A percentile compares a stretch with the other conserved stretches of the same genome.
Evolutionary conservation across 768 basidiomycete genomes (phyloP).

Genomic region (Leccinum aurantiacum): DNA sequence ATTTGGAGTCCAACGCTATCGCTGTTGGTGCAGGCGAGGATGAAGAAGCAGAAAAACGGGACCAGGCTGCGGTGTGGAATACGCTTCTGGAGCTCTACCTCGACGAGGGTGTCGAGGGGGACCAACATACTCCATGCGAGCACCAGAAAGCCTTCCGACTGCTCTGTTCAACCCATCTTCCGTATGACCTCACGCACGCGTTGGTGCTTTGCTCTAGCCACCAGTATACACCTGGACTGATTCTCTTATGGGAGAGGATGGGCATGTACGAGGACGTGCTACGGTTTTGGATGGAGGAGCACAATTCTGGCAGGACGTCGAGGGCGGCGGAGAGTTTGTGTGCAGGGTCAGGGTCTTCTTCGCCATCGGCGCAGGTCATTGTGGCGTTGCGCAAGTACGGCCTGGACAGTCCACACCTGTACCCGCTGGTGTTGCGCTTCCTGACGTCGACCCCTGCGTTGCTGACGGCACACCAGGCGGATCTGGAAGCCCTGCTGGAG

Average conservation of each 20-base stretch:
- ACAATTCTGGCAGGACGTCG: constrained; percentile 27
- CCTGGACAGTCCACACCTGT: constrained; percentile 66
- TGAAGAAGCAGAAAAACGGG: constrained; percentile 53
- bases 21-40: constrained; percentile 33
- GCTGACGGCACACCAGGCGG: constrained; percentile 65
- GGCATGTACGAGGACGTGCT: constrained; percentile 97
- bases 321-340: neutral
- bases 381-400: constrained; percentile 76
- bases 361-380: constrained; percentile 54
- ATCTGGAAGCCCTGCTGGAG: constrained; percentile 70
- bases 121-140: constrained; percentile 10
- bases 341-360: constrained; percentile 30
- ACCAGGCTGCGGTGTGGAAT: constrained; percentile 92
- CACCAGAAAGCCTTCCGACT: constrained; percentile 70
- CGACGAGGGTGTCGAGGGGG: constrained; percentile 37
- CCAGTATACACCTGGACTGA: constrained; percentile 79
- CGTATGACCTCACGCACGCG: constrained; percentile 89
- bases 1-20: constrained; percentile 11
- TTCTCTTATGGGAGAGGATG: constrained; percentile 88
- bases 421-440: constrained; percentile 86
- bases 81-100: constrained; percentile 94
- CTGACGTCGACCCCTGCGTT: constrained; percentile 80
- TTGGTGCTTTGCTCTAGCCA: constrained; percentile 91
- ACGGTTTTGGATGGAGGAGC: constrained; percentile 87
- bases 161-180: constrained; percentile 57